Evolutionary conservation across 1,284 basidiomycete species (phyloP).

Genomic region (Ustilago nuda): DNA sequence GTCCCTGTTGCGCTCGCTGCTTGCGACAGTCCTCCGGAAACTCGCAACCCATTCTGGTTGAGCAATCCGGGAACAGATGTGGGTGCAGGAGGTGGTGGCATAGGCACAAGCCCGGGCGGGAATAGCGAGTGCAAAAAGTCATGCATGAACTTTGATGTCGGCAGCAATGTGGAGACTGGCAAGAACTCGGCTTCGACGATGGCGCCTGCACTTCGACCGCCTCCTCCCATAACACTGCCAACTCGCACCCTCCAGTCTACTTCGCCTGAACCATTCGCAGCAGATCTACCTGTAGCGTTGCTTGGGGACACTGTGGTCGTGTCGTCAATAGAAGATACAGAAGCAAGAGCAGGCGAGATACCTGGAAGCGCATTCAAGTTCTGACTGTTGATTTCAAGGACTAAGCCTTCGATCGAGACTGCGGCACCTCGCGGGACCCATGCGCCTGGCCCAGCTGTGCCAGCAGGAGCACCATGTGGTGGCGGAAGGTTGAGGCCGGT

Average conservation of each 20-base stretch:
- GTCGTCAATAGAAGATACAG: slow-evolving; percentile 17
- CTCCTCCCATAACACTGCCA: slow-evolving; percentile 51
- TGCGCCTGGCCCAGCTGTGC: slow-evolving; percentile 59
- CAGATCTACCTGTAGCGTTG: background rate
- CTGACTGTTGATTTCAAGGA: slow-evolving; percentile 51
- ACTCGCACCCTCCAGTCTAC: slow-evolving; percentile 52
- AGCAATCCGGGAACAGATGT: background rate
- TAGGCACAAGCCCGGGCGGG: slow-evolving; percentile 30
- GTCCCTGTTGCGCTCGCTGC: slow-evolving; percentile 17
- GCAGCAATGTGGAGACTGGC: slow-evolving; percentile 30
- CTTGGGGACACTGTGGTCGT: background rate
- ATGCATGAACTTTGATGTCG: slow-evolving; percentile 42
- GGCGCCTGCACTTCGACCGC: slow-evolving; percentile 48
- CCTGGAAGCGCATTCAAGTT: slow-evolving; percentile 31
- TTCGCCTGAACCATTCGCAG: slow-evolving; percentile 5
- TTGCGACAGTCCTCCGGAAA: background rate
- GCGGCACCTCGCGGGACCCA: slow-evolving; percentile 60
- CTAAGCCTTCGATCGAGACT: slow-evolving; percentile 55
- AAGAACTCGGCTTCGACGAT: slow-evolving; percentile 54
- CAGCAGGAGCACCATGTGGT: slow-evolving; percentile 55
- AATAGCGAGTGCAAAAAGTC: slow-evolving; percentile 41
- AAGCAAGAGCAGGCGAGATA: slow-evolving; percentile 34
- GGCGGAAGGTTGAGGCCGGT: slow-evolving; percentile 51
- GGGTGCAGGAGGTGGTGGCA: slow-evolving; percentile 12
- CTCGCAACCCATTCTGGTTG: slow-evolving; percentile 2